Conservation (phyloP, 2,329 filamentous ascomycete species). For the Cordyceps militaris region DNA sequence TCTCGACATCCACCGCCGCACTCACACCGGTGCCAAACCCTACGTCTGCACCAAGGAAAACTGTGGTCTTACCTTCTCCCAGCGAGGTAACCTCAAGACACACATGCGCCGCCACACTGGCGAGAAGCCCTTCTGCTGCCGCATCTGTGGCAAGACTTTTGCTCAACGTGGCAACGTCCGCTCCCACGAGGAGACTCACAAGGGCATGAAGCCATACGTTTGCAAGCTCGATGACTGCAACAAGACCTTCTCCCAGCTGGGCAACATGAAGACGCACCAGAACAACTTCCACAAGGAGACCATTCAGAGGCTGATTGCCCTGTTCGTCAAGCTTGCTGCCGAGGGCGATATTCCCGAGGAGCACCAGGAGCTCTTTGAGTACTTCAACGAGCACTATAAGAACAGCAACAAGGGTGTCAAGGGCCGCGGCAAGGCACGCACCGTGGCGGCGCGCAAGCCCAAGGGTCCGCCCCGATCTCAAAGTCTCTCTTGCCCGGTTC, state of each 20-base stretch:
- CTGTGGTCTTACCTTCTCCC: constrained; percentile 78
- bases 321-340: constrained; percentile 61
- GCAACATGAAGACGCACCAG: constrained; percentile 92
- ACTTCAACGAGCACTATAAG: constrained; percentile 86
- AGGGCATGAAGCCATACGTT: constrained; percentile 67
- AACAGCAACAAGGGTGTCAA: constrained; percentile 99
- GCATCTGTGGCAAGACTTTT: constrained; percentile 73
- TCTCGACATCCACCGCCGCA: constrained; percentile 78
- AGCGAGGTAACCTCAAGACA: constrained; percentile 87
- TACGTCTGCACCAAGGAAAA: constrained; percentile 67
- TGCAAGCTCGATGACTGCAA: constrained; percentile 78
- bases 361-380: constrained; percentile 74
- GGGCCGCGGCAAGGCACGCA: constrained; percentile 79
- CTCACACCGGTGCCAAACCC: constrained; percentile 84
- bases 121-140: constrained; percentile 76
- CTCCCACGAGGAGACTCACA: constrained; percentile 76
- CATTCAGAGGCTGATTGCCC: constrained; percentile 59
- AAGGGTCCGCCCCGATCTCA: constrained; percentile 23
- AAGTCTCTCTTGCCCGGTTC: constrained; percentile 15
- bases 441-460: constrained; percentile 39
- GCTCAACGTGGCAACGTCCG: constrained; percentile 80
- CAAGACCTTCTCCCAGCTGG: constrained; percentile 83
- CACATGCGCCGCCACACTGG: constrained; percentile 84
- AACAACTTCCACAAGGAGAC: constrained; percentile 86
- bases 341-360: constrained; percentile 47